Evolutionary conservation across 257 asterid genomes (phyloP).

Genomic region (Ilex aquifolium): DNA sequence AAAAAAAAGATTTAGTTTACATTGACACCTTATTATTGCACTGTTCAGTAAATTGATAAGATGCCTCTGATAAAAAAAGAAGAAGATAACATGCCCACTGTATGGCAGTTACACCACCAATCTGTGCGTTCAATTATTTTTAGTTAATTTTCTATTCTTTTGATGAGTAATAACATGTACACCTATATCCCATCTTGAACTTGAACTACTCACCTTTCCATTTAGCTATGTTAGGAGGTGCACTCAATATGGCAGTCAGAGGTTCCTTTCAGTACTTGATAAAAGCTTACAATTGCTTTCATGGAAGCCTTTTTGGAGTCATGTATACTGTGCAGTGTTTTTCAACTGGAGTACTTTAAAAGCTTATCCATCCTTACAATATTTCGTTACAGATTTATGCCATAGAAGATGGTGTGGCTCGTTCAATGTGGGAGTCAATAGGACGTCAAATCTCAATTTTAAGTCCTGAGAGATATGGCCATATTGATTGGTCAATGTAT

Average conservation of each 20-base stretch:
- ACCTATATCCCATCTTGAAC: no score
- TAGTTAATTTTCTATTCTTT: no score
- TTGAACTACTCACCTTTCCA: background rate
- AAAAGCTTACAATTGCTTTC: background rate
- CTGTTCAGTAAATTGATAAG: no score
- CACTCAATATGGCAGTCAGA: background rate
- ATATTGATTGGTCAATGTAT: constrained; percentile 90
- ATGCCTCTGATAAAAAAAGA: no score
- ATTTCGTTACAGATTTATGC: constrained; percentile 59
- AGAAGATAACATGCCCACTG: no score
- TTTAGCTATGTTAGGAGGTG: background rate
- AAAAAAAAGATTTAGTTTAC: no score
- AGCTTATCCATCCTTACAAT: constrained; percentile 7
- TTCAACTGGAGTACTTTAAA: constrained; percentile 7
- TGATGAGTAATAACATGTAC: background rate
- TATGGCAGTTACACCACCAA: no score
- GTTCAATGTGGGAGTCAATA: constrained; percentile 65
- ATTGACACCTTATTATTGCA: no score
- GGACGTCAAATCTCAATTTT: constrained; percentile 69
- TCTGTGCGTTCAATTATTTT: no score
- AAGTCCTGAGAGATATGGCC: constrained; percentile 68
- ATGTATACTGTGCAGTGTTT: background rate
- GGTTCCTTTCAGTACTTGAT: background rate
- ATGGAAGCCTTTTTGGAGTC: constrained; percentile 1
- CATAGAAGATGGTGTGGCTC: constrained; percentile 67